phyloP scores from a whole-genome alignment of 495 filamentous ascomycete genomes.

The Extremus antarcticus region DNA sequence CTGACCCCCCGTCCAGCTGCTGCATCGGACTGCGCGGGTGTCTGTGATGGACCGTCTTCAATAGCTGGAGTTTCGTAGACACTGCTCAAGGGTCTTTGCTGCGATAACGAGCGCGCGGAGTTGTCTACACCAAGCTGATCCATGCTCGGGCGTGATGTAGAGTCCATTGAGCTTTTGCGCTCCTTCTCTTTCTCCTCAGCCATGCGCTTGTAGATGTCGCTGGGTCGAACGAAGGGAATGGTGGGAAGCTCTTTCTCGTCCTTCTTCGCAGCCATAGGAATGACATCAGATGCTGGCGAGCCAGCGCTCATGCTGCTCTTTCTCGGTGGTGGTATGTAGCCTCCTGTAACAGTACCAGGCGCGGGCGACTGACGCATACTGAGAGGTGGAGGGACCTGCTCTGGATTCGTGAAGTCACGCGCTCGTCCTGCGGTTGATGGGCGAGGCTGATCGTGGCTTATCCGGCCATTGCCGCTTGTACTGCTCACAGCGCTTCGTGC shows the following conservation, averaged over 20 bases:
- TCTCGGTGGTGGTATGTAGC: slow-evolving; percentile 35
- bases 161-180: slow-evolving; percentile 41
- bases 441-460: neutral
- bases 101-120: neutral
- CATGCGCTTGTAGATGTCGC: slow-evolving; percentile 67
- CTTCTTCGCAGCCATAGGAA: slow-evolving; percentile 8
- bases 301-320: slow-evolving; percentile 48
- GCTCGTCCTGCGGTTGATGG: neutral
- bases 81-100: slow-evolving; percentile 2
- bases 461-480: neutral
- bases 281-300: slow-evolving; percentile 11
- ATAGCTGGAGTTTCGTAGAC: neutral
- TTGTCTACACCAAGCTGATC: slow-evolving; percentile 18
- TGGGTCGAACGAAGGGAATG: slow-evolving; percentile 55
- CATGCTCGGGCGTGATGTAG: slow-evolving; percentile 27
- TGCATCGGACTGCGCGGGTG: neutral
- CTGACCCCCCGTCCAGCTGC: neutral
- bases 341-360: neutral
- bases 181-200: slow-evolving; percentile 54
- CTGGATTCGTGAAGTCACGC: slow-evolving; percentile 30
- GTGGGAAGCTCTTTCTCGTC: slow-evolving; percentile 30
- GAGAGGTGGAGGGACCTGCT: slow-evolving; percentile 28
- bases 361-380: slow-evolving; percentile 2
- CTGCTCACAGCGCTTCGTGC: slow-evolving; percentile 3
- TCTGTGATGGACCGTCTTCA: neutral